Evolutionary conservation across 2,329 filamentous ascomycete species (phyloP).

Genomic region (Penicillium sp.): DNA sequence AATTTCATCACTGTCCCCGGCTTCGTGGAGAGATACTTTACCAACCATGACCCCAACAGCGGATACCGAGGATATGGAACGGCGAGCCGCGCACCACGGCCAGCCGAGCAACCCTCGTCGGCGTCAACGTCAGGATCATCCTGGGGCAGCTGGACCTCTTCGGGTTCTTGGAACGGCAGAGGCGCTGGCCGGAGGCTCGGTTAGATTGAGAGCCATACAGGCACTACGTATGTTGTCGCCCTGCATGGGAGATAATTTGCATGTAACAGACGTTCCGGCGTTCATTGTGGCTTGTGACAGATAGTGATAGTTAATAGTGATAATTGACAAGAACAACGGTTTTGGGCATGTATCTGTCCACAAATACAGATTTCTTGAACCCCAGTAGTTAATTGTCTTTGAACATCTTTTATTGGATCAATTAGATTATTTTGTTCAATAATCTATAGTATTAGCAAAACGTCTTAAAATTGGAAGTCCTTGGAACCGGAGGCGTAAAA

Average conservation of each 20-base stretch:
- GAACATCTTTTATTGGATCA: background rate
- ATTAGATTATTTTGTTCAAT: background rate
- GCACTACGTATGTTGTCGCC: background rate
- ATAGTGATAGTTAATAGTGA: slow-evolving; percentile 8
- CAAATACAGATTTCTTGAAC: background rate
- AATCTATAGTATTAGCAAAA: background rate
- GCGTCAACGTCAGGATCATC: slow-evolving; percentile 15
- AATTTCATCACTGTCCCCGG: slow-evolving; percentile 74
- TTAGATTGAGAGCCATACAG: background rate
- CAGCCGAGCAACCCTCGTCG: slow-evolving; percentile 3
- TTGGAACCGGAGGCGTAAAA: background rate
- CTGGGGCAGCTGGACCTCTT: slow-evolving; percentile 31
- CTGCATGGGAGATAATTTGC: background rate
- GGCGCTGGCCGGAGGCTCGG: slow-evolving; percentile 44
- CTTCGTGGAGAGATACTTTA: slow-evolving; percentile 68
- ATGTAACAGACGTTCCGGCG: background rate
- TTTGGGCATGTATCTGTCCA: background rate
- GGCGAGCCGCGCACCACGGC: slow-evolving; percentile 49
- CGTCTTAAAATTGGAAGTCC: background rate
- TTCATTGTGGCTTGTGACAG: background rate
- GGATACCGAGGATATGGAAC: slow-evolving; percentile 62
- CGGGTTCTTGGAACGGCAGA: slow-evolving; percentile 39
- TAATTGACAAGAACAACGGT: background rate
- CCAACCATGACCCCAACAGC: slow-evolving; percentile 45
- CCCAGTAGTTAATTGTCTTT: background rate